Percentiles rank a stretch among this genome's conserved stretches.
These are phyloP conservation scores for Tetrahymena malaccensis DNA, from an alignment of 73 alveolate species.

Conservation along the genomic window DNA sequence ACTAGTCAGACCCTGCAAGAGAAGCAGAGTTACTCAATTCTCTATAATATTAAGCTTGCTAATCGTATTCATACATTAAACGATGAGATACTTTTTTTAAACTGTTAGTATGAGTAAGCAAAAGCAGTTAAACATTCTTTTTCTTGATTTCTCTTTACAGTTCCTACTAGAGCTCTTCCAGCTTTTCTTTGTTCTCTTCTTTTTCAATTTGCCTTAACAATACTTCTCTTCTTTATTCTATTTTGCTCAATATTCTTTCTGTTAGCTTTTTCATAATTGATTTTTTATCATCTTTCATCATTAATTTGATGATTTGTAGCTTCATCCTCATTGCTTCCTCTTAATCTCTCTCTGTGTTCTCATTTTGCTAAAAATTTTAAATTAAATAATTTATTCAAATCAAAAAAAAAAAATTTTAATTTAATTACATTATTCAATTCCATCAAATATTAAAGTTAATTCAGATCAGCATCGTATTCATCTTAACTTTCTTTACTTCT, in stretches of 20 bases:
- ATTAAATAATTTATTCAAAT: not conserved
- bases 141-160: not conserved
- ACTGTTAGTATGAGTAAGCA: not conserved
- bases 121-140: not conserved
- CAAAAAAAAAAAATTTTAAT: not conserved
- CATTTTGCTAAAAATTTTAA: not conserved
- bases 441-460: not conserved
- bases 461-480: not conserved
- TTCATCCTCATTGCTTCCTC: not conserved
- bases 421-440: not conserved
- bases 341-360: not conserved
- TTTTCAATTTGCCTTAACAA: not conserved
- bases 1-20: not conserved
- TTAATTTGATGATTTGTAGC: not conserved
- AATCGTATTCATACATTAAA: not conserved
- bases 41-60: not conserved
- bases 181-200: not conserved
- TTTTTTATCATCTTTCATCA: not conserved
- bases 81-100: not conserved
- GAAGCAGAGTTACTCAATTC: not conserved
- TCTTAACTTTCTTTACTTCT: not conserved
- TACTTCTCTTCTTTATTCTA: not conserved
- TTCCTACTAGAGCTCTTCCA: not conserved
- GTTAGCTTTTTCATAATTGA: not conserved
- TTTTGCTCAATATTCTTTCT: not conserved